Percentiles rank a stretch among this genome's conserved stretches.
Conservation (phyloP, 73 alveolate genomes). For the Paramecium bursaria region DNA sequence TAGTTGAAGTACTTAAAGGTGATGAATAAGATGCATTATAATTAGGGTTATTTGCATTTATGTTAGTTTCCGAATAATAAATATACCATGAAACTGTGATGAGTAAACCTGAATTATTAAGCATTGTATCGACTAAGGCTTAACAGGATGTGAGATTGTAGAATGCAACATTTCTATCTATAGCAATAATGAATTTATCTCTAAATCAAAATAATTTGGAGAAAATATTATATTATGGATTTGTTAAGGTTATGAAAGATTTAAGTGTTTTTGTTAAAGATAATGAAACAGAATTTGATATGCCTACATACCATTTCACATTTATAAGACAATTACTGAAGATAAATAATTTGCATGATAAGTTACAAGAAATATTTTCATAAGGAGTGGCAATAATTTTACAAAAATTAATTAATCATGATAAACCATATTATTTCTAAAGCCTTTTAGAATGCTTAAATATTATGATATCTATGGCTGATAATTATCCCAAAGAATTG, state of each 20-base stretch:
- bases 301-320: constrained; percentile 54
- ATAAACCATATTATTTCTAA: constrained; percentile 49
- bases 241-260: constrained; percentile 57
- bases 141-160: constrained; percentile 43
- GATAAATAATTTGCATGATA: constrained; percentile 36
- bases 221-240: constrained; percentile 19
- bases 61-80: constrained; percentile 62
- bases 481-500: constrained; percentile 58
- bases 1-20: constrained; percentile 60
- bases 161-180: constrained; percentile 59
- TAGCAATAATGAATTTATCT: constrained; percentile 65
- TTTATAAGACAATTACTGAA: constrained; percentile 60
- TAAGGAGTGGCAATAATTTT: constrained; percentile 60
- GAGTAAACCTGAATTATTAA: constrained; percentile 29
- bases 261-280: constrained; percentile 40
- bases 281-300: constrained; percentile 57
- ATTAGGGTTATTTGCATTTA: constrained; percentile 66
- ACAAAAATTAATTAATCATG: constrained; percentile 20
- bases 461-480: constrained; percentile 61
- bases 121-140: constrained; percentile 39
- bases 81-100: constrained; percentile 64
- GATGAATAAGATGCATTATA: constrained; percentile 64
- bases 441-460: constrained; percentile 63
- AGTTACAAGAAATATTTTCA: constrained; percentile 60
- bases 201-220: constrained; percentile 58